phyloP scores from a whole-genome alignment of 306 rosid genomes.

The Gleditsia sinensis region DNA sequence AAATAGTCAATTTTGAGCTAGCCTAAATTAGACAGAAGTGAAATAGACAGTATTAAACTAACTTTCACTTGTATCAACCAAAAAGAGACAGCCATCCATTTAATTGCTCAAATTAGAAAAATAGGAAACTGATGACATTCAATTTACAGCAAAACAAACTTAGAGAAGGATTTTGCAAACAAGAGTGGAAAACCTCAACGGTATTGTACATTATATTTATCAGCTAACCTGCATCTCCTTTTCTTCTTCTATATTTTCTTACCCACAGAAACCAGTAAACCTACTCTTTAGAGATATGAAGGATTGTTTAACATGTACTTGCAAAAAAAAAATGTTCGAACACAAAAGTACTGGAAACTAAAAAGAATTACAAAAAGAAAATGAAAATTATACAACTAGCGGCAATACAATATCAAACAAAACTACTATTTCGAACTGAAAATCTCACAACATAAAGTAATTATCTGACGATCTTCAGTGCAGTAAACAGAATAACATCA shows the following conservation, averaged over 20 bases:
- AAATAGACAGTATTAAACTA: not conserved
- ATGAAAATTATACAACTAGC: not conserved
- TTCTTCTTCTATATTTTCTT: not conserved
- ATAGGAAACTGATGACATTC: not conserved
- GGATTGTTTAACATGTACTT: not conserved
- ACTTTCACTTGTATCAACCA: conserved; percentile 23
- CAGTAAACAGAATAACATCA: not conserved
- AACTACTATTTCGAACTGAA: conserved; percentile 1
- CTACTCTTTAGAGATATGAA: not conserved
- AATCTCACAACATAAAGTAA: not conserved
- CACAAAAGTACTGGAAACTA: not conserved
- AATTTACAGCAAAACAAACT: conserved; percentile 17
- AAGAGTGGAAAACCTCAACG: not conserved
- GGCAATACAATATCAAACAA: not conserved
- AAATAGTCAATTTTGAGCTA: conserved; percentile 12
- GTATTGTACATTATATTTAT: not conserved
- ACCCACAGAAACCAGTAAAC: conserved; percentile 5
- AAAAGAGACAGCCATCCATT: conserved; percentile 18
- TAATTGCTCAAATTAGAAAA: conserved; percentile 19
- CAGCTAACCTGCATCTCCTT: not conserved
- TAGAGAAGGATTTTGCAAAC: not conserved
- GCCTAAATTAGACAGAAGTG: conserved; percentile 13
- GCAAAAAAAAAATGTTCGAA: not conserved
- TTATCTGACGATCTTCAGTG: not conserved
- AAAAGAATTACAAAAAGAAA: not conserved